A percentile compares a stretch with the other conserved stretches of the same genome.
Conservation (phyloP, 768 basidiomycete species). For the Calocera cornea region DNA sequence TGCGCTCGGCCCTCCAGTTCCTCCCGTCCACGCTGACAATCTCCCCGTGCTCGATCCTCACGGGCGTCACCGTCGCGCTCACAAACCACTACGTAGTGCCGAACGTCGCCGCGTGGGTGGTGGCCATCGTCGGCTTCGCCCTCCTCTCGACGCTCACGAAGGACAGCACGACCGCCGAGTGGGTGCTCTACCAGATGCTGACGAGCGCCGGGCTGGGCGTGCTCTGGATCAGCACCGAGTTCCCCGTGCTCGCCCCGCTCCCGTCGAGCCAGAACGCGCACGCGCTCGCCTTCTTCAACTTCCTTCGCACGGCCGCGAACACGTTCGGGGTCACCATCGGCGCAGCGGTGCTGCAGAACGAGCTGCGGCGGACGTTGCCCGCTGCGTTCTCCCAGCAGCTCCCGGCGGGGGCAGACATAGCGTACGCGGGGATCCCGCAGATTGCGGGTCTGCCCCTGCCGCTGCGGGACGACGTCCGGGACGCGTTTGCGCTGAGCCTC, state of each 20-base stretch:
- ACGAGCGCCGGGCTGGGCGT: conserved; percentile 25
- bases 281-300: conserved; percentile 28
- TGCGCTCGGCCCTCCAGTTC: conserved; percentile 28
- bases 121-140: conserved; percentile 26
- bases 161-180: conserved; percentile 14
- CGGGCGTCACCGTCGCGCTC: conserved; percentile 26
- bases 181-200: conserved; percentile 15
- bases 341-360: conserved; percentile 25
- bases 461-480: conserved; percentile 13
- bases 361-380: conserved; percentile 21
- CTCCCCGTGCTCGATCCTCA: conserved; percentile 29
- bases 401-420: conserved; percentile 9
- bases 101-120: conserved; percentile 27
- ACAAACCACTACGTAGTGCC: conserved; percentile 28
- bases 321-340: conserved; percentile 27
- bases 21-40: conserved; percentile 29
- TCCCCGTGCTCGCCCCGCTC: conserved; percentile 29
- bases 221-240: conserved; percentile 20
- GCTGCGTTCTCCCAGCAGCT: conserved; percentile 13
- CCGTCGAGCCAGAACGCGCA: conserved; percentile 26
- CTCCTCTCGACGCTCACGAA: conserved; percentile 24
- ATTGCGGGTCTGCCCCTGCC: conserved; percentile 15
- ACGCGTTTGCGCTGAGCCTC: conserved; percentile 22
- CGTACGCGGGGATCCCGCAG: conserved; percentile 15
- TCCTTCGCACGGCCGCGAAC: conserved; percentile 11